Conservation (phyloP, 1,284 basidiomycete genomes). For the Cyathus olla region DNA sequence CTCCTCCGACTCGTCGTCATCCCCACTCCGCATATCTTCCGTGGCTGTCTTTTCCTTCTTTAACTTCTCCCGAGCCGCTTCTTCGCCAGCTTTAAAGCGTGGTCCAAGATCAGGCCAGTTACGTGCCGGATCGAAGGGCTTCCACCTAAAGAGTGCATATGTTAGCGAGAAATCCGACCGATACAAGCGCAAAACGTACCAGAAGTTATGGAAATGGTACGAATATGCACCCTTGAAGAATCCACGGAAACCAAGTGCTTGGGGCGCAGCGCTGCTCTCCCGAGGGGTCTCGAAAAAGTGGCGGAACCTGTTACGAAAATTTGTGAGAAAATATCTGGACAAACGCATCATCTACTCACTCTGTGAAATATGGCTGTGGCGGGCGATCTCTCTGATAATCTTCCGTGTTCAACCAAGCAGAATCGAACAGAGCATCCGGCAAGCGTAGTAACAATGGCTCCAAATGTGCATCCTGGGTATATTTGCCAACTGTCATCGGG, state of each 20-base stretch:
- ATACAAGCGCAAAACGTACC: slow-evolving; percentile 48
- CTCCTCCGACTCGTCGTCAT: slow-evolving; percentile 40
- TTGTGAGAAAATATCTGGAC: too few species aligned
- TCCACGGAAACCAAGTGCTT: slow-evolving; percentile 80
- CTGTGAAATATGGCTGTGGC: slow-evolving; percentile 82
- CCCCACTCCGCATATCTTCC: slow-evolving; percentile 19
- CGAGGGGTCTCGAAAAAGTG: slow-evolving; percentile 81
- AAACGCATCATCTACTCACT: slow-evolving; percentile 52
- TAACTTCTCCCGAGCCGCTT: slow-evolving; percentile 52
- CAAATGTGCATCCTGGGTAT: slow-evolving; percentile 76
- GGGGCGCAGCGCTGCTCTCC: slow-evolving; percentile 71
- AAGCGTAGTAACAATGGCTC: slow-evolving; percentile 75
- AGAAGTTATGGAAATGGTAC: slow-evolving; percentile 88
- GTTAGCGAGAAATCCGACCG: neutral
- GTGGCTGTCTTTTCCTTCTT: neutral
- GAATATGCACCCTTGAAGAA: slow-evolving; percentile 87
- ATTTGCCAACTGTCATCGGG: slow-evolving; percentile 81
- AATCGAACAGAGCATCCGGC: slow-evolving; percentile 84
- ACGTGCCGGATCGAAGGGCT: slow-evolving; percentile 78
- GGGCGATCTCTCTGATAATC: slow-evolving; percentile 82
- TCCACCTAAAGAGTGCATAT: slow-evolving; percentile 63
- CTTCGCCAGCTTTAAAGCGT: slow-evolving; percentile 71
- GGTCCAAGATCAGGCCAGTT: slow-evolving; percentile 83
- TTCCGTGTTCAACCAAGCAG: slow-evolving; percentile 86
- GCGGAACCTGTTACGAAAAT: slow-evolving; percentile 61